Base-by-base conservation (phyloP, 345 rosid genomes). In the Brassica carinata region DNA sequence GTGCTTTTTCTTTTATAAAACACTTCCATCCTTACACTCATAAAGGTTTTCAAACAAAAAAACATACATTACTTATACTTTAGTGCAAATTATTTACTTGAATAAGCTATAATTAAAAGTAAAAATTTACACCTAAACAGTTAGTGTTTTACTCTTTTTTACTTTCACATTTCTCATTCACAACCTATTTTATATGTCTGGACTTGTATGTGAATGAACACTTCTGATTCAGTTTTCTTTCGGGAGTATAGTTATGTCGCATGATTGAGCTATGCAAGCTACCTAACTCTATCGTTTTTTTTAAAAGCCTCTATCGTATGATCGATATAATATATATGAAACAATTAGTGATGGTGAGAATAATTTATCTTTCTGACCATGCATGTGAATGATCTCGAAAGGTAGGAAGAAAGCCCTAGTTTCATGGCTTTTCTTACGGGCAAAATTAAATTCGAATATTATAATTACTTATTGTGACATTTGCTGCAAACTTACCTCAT, bases 351-450 rank as follows among this genome's bases (percentile, higher is more conserved):
- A 61, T 61, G 13, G 57, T 68, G 63, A 59, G 75, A 67, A 74
- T 74, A 58, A 73, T 73, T 58, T 79, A 0, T 67, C 14, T 43
- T 62, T 80, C 75, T 73, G 73, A 51, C 67, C 67, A 53, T 23
- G 79, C 83, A 80, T 80, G 83, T 80, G 72, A 26, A 51, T 80
- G 71, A 48, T 74, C 79, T 45, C 14, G 75, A 40, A 74, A 80
- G 71, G 14, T 30, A 68, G 40, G 71, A 63, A 38, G 40, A 69
- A 48, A 63, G 48, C 83, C 76, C 83, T 80, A 74, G 34, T 74
- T 74, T 80, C 79, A 51, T 80, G 83, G 79, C 79, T 80, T 74
- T 80, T 74, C 72, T 69, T 51, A 69, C 83, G 79, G 75, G 15
- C 5, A 26, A 14, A 61, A 74, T 62, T 67, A 61, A 79, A 74